Evolutionary conservation across 2,329 filamentous ascomycete species (phyloP).

Genomic region (Aspergillus ochraceoroseus): DNA sequence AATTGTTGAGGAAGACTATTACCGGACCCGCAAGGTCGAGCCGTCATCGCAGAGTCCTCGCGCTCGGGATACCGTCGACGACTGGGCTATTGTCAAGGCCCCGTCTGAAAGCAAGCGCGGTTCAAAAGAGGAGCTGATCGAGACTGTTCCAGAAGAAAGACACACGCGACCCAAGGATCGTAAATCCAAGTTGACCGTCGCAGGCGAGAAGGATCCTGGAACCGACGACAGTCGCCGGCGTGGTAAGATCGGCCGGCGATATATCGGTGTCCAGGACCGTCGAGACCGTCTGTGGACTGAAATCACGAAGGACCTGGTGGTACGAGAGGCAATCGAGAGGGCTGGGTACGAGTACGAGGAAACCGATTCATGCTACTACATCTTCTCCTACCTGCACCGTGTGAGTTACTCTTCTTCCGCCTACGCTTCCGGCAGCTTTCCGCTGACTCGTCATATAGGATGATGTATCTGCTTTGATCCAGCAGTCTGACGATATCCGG

Average conservation of each 20-base stretch:
- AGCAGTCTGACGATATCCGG: conserved; percentile 77
- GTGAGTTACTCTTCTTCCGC: conserved; percentile 51
- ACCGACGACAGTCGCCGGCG: conserved; percentile 49
- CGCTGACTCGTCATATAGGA: conserved; percentile 53
- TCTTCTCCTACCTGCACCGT: conserved; percentile 83
- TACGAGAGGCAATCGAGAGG: conserved; percentile 78
- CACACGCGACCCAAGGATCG: conserved; percentile 75
- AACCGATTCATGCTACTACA: conserved; percentile 82
- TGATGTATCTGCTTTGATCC: conserved; percentile 77
- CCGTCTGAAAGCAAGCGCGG: conserved; percentile 77
- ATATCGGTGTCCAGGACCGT: conserved; percentile 35
- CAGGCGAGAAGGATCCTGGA: conserved; percentile 55
- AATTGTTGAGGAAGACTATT: conserved; percentile 54
- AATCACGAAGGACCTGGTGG: conserved; percentile 87
- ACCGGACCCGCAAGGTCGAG: conserved; percentile 63
- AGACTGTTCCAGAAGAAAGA: conserved; percentile 65
- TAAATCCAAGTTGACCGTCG: conserved; percentile 67
- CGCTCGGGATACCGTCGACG: conserved; percentile 52
- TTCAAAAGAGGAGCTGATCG: conserved; percentile 61
- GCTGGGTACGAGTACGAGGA: conserved; percentile 86
- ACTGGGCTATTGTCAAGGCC: conserved; percentile 78
- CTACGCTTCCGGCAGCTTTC: conserved; percentile 1
- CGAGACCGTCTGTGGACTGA: conserved; percentile 82
- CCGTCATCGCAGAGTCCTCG: conserved; percentile 60
- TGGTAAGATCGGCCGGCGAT: conserved; percentile 44